Evolutionary conservation across 1,284 basidiomycete species (phyloP), one percentile per base, ranked within the genome.

Genomic region (Ceratobasidium theobromae): DNA sequence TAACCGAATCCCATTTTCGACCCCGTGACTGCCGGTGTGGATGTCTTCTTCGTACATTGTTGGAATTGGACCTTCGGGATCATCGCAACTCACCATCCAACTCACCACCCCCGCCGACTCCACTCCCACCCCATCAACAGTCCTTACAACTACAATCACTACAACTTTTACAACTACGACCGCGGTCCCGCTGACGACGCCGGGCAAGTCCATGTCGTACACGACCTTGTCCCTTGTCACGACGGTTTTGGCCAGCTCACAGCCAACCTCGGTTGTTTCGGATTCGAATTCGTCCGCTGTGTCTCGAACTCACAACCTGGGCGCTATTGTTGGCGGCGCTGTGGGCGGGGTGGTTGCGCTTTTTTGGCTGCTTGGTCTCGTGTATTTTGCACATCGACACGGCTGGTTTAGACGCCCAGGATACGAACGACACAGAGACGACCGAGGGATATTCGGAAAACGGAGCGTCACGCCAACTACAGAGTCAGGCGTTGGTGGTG

Each of bases 401-500:
- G 40, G 46, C 46, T 62, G 58, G 18, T 62, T 62, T 48, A 28
- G 46, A 18, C 58, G 58, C 9, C 58, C 58, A 4, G 58, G 58
- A 1, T 62, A 62, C 25, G 6, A 27, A 14, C 58, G 48, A 18
- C 45, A 46, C 30, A 38, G 16, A 35, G 46, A 49, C n/a, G 43
- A 35, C 21, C 12, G 46, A 2, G 48, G 23, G 14, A 21, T 16
- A 35, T 62, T 62, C 43, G 58, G 48, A 27, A 62, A 62, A 18
- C 46, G 48, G 12, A 32, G 58, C 21, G 45, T 35, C 57, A 16
- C 27, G 45, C 35, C 35, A 8, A 35, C 18, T 6, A 60, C 25
- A 12, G 40, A 49, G 12, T 16, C 28, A 25, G 43, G 11, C 16
- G 57, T 27, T 14, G 14, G 23, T 16, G 46, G 46, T 60, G 45